Percentiles rank a stretch among this genome's conserved stretches.
phyloP scores from a whole-genome alignment of 2,329 filamentous ascomycete genomes.

The Colletotrichum tamarilloi region DNA sequence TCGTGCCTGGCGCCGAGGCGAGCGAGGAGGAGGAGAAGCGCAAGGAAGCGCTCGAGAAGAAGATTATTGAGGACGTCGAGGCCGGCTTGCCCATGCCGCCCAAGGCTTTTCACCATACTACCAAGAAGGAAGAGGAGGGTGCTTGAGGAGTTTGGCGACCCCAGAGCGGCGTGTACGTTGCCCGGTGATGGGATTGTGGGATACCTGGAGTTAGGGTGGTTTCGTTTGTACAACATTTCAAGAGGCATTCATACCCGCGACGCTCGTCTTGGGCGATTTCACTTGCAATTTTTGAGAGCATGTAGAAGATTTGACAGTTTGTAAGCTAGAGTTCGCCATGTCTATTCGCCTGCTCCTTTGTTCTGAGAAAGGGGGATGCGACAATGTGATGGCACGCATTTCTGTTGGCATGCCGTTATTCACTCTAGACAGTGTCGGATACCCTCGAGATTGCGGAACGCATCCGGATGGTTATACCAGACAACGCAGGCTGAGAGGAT shows the following conservation, averaged over 20 bases:
- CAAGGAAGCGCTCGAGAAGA: constrained; percentile 54
- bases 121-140: constrained; percentile 39
- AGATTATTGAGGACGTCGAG: constrained; percentile 59
- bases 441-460: not conserved
- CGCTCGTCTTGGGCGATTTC: constrained; percentile 27
- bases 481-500: not conserved
- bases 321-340: constrained; percentile 4
- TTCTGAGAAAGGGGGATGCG: not conserved
- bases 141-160: not conserved
- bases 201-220: constrained; percentile 8
- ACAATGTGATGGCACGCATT: not conserved
- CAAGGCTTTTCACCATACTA: constrained; percentile 51
- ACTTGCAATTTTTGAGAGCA: not conserved
- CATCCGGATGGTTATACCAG: not conserved
- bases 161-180: not conserved
- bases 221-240: constrained; percentile 6
- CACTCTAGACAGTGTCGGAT: not conserved
- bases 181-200: not conserved
- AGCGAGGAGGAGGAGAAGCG: constrained; percentile 43
- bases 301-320: not conserved
- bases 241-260: constrained; percentile 33
- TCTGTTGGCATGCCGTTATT: not conserved
- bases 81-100: constrained; percentile 58
- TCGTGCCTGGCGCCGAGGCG: constrained; percentile 37
- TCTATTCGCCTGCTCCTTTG: constrained; percentile 5